These are phyloP conservation scores for Leccinum fuscescens DNA, from an alignment of 1,284 basidiomycete species.

Conservation along the genomic window DNA sequence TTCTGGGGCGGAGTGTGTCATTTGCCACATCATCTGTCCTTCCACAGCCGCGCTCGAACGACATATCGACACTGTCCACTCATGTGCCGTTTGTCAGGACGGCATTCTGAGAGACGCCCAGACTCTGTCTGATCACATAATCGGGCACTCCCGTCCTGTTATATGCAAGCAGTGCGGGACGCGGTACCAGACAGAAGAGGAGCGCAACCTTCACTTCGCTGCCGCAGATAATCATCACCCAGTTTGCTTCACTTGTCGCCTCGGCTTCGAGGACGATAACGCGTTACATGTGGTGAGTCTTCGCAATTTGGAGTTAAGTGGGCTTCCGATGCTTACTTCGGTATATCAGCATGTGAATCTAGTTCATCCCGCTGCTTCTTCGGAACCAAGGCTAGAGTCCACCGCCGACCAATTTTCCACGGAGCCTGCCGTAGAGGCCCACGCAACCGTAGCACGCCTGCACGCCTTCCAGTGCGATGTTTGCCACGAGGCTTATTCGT, in stretches of 20 bases:
- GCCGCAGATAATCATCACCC: conserved; percentile 27
- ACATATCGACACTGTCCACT: conserved; percentile 27
- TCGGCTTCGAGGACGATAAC: conserved; percentile 31
- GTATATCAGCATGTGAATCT: conserved; percentile 18
- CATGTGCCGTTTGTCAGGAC: conserved; percentile 29
- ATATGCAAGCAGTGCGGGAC: conserved; percentile 28
- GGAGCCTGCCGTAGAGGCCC: conserved; percentile 9
- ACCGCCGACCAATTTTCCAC: conserved; percentile 11
- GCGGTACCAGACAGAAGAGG: conserved; percentile 31
- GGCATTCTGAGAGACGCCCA: conserved; percentile 27
- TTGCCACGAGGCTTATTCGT: conserved; percentile 24
- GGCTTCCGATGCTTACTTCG: conserved; percentile 14
- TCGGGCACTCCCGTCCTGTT: conserved; percentile 29
- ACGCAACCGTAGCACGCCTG: conserved; percentile 1
- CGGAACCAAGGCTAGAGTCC: conserved; percentile 12
- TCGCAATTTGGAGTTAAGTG: conserved; percentile 6
- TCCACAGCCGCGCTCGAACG: conserved; percentile 26
- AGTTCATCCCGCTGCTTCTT: conserved; percentile 17
- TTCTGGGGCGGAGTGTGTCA: conserved; percentile 19
- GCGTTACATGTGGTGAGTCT: conserved; percentile 22
- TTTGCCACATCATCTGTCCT: conserved; percentile 25
- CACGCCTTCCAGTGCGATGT: conserved; percentile 22
- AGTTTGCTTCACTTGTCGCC: conserved; percentile 22
- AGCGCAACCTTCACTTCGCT: conserved; percentile 25
- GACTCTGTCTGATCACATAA: conserved; percentile 30